These are phyloP conservation scores for Pichia sp. DNA, from an alignment of 1,139 yeast species.

Conservation along the genomic window DNA sequence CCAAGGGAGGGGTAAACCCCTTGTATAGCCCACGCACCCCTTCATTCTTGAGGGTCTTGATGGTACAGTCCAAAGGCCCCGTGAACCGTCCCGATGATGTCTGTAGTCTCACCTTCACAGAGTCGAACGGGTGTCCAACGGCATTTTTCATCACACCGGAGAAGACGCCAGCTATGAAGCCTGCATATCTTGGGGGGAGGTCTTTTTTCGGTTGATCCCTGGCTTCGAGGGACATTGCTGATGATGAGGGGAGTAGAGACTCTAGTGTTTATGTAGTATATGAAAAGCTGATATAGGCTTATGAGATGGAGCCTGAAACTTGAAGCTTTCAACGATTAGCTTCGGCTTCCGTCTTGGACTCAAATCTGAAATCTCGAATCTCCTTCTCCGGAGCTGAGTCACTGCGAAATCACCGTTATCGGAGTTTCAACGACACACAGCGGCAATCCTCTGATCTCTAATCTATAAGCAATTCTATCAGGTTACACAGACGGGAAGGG, in stretches of 20 bases:
- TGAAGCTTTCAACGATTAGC: too few relatives aligned
- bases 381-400: not conserved
- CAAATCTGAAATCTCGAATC: not conserved
- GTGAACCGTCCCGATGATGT: constrained; percentile 67
- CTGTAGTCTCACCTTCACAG: constrained; percentile 81
- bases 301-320: too few relatives aligned
- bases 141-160: constrained; percentile 82
- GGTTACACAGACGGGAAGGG: too few relatives aligned
- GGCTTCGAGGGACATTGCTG: too few relatives aligned
- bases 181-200: constrained; percentile 52
- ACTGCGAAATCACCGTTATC: not conserved
- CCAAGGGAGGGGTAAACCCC: constrained; percentile 87
- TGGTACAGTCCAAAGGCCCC: constrained; percentile 78
- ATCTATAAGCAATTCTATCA: too few relatives aligned
- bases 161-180: constrained; percentile 83
- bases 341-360: too few relatives aligned
- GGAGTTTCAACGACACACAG: not conserved
- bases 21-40: constrained; percentile 75
- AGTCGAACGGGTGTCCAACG: constrained; percentile 93
- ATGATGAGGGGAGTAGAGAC: too few relatives aligned
- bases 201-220: constrained; percentile 3
- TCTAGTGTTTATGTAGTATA: too few relatives aligned
- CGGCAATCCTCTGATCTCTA: too few relatives aligned
- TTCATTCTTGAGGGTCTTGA: constrained; percentile 64
- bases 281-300: too few relatives aligned